Conservation (phyloP, 1,284 basidiomycete genomes). For the Ustanciosporium gigantosporum region DNA sequence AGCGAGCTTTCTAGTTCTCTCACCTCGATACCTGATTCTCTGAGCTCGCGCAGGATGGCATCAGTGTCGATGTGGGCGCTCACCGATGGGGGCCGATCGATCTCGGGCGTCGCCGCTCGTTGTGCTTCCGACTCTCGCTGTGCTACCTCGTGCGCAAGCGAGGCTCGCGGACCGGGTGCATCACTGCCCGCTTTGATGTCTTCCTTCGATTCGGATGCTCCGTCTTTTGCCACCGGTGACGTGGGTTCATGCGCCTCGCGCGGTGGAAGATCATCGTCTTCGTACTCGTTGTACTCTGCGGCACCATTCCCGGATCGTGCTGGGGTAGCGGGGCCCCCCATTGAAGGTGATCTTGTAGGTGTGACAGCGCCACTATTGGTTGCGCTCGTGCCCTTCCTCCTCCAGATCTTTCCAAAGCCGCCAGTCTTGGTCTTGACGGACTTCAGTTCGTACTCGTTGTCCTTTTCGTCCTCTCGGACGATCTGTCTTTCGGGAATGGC, state of each 20-base stretch:
- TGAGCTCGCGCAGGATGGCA: constrained; percentile 50
- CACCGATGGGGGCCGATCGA: constrained; percentile 18
- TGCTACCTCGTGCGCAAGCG: not conserved
- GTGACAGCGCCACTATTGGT: constrained; percentile 9
- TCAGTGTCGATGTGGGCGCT: constrained; percentile 48
- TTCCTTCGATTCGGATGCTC: too few species aligned
- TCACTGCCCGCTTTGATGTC: not conserved
- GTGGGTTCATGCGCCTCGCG: constrained; percentile 6
- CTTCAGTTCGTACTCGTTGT: constrained; percentile 29
- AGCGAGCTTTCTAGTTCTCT: constrained; percentile 50
- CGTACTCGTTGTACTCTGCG: constrained; percentile 43
- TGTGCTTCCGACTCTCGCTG: constrained; percentile 2
- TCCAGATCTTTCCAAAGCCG: constrained; percentile 49
- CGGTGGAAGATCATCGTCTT: constrained; percentile 52
- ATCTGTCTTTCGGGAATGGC: constrained; percentile 56
- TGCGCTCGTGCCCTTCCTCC: constrained; percentile 22
- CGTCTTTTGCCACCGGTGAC: constrained; percentile 10
- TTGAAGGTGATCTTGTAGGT: constrained; percentile 5
- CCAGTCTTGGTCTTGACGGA: constrained; percentile 42
- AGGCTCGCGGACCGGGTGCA: not conserved
- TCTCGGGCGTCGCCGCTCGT: constrained; percentile 36
- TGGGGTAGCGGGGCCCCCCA: constrained; percentile 4
- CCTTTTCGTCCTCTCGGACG: constrained; percentile 14
- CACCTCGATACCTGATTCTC: constrained; percentile 52
- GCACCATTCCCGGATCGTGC: not conserved